Percentiles rank a stretch among this genome's conserved stretches.
Evolutionary conservation across 2,329 filamentous ascomycete genomes (phyloP).

Genomic region (Trichoderma sp.): DNA sequence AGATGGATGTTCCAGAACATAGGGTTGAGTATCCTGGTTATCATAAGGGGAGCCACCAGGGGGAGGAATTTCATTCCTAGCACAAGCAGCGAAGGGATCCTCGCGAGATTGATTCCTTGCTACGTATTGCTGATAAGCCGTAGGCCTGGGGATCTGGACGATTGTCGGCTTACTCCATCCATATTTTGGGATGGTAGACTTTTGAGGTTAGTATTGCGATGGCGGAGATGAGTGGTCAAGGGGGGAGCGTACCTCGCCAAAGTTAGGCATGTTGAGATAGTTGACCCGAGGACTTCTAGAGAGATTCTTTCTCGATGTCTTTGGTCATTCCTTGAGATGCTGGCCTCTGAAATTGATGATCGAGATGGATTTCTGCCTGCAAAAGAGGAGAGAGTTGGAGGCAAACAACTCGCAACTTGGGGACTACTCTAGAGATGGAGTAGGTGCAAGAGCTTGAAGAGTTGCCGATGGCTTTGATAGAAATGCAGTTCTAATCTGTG

Average conservation of each 20-base stretch:
- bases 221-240: not conserved
- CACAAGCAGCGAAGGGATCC: not conserved
- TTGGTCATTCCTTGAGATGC: not conserved
- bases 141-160: not conserved
- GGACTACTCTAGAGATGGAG: not conserved
- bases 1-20: constrained; percentile 13
- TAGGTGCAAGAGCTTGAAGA: not conserved
- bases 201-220: not conserved
- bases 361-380: not conserved
- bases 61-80: constrained; percentile 14
- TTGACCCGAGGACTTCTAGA: too few relatives aligned
- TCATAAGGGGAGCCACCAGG: not conserved
- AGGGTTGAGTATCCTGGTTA: not conserved
- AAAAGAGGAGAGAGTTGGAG: not conserved
- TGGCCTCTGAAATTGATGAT: not conserved
- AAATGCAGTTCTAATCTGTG: not conserved
- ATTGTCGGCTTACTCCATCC: constrained; percentile 9
- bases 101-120: not conserved
- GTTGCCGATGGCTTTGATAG: not conserved
- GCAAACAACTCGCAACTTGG: not conserved
- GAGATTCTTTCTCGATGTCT: not conserved
- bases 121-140: not conserved
- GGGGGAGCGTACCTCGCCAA: not conserved
- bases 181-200: not conserved
- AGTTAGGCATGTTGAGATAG: constrained; percentile 3